These are phyloP conservation scores for Polytrichum formosum DNA, from an alignment of 225 moss, liverwort and hornwort species.

Conservation along the genomic window DNA sequence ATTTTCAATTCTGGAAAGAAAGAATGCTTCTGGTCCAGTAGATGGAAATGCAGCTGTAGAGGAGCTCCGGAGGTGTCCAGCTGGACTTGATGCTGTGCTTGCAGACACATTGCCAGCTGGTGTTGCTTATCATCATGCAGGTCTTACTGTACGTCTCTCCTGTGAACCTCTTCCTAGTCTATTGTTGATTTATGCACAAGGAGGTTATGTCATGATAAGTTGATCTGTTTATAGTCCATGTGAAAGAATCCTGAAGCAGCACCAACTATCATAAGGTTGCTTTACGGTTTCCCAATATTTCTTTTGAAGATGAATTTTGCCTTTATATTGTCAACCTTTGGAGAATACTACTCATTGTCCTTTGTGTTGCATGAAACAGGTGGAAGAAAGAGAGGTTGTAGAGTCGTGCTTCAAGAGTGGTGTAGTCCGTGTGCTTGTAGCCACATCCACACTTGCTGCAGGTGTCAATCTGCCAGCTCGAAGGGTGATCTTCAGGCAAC, in stretches of 20 bases:
- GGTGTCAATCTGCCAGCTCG: conserved; percentile 96
- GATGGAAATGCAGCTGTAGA: conserved; percentile 70
- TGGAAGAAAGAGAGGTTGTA: conserved; percentile 86
- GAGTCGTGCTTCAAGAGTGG: conserved; percentile 93
- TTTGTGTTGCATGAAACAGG: conserved; percentile 21
- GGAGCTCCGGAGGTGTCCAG: conserved; percentile 74
- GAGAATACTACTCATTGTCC: no score
- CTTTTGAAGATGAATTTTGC: no score
- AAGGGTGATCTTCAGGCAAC: conserved; percentile 92
- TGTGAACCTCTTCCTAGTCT: no score
- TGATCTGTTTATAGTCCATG: no score
- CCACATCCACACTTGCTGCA: conserved; percentile 95
- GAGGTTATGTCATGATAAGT: no score
- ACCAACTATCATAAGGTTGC: no score
- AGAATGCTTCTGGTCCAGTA: conserved; percentile 30
- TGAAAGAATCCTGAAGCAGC: no score
- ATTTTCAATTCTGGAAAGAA: conserved; percentile 31
- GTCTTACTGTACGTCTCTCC: conserved; percentile 67
- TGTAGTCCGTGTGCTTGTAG: conserved; percentile 81
- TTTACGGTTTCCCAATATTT: no score
- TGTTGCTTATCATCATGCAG: conserved; percentile 97
- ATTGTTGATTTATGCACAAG: no score
- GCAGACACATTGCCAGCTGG: conserved; percentile 76
- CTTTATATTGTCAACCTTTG: no score
- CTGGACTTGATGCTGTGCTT: conserved; percentile 82